Percentiles rank a stretch among this genome's conserved stretches.
Evolutionary conservation across 2,329 filamentous ascomycete species (phyloP).

Genomic region (Rutstroemia sydowiana): DNA sequence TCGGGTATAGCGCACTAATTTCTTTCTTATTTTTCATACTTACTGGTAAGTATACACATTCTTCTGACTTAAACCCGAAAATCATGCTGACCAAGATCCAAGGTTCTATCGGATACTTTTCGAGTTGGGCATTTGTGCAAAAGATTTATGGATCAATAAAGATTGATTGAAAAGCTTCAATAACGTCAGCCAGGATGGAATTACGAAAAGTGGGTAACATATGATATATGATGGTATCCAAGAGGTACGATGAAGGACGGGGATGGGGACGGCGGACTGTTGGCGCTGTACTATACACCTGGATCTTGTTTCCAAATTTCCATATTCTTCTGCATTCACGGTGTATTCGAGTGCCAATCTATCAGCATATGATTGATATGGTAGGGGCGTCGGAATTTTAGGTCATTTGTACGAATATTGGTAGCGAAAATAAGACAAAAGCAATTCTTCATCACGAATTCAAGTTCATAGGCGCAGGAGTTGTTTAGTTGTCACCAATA

Average conservation of each 20-base stretch:
- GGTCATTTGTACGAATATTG: too few relatives aligned
- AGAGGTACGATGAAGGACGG: neutral
- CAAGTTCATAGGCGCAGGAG: too few relatives aligned
- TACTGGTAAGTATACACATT: constrained; percentile 63
- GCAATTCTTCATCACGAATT: too few relatives aligned
- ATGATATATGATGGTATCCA: neutral
- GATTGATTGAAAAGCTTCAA: constrained; percentile 59
- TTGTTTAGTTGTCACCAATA: too few relatives aligned
- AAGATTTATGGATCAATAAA: constrained; percentile 98
- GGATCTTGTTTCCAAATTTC: neutral
- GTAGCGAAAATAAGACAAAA: too few relatives aligned
- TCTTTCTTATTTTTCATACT: constrained; percentile 90
- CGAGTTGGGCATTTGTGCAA: constrained; percentile 88
- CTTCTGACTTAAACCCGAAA: neutral
- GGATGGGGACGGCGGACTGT: neutral
- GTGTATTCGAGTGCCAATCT: neutral
- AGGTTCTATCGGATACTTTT: constrained; percentile 94
- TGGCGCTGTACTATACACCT: neutral
- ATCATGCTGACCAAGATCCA: constrained; percentile 15
- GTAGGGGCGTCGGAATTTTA: neutral
- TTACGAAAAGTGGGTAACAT: neutral
- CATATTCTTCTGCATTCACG: neutral
- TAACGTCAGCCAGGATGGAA: neutral
- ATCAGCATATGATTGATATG: neutral
- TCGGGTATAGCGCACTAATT: constrained; percentile 86